Conservation (phyloP, 306 rosid genomes). For the Albizia julibrissin region DNA sequence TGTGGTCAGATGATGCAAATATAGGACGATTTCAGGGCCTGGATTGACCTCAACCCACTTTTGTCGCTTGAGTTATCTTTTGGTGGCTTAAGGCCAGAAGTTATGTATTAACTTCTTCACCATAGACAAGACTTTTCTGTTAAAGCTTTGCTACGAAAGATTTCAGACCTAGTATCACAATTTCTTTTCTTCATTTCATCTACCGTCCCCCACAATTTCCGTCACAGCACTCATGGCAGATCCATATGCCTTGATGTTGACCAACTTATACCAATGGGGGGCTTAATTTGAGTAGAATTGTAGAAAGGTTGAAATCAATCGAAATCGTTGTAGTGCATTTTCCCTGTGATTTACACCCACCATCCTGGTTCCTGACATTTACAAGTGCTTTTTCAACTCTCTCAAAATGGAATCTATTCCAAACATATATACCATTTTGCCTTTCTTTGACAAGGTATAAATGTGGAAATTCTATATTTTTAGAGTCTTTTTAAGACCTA, state of each 20-base stretch:
- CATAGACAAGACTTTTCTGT: constrained; percentile 54
- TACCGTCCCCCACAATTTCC: constrained; percentile 79
- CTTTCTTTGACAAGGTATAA: background rate
- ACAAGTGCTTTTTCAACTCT: background rate
- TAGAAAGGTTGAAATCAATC: background rate
- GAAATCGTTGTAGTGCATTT: background rate
- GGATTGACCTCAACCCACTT: constrained; percentile 19
- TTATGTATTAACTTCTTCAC: constrained; percentile 67
- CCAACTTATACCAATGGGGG: background rate
- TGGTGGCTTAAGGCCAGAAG: background rate
- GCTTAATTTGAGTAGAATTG: background rate
- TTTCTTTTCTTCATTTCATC: constrained; percentile 63
- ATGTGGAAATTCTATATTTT: background rate
- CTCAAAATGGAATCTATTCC: background rate
- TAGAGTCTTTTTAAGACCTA: background rate
- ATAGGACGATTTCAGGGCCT: constrained; percentile 76
- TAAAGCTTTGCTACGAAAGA: constrained; percentile 60
- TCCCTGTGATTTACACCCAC: background rate
- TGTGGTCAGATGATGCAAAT: constrained; percentile 79
- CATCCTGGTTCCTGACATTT: background rate
- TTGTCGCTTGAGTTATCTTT: background rate
- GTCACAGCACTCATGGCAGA: constrained; percentile 72
- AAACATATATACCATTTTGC: background rate
- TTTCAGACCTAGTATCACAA: constrained; percentile 85
- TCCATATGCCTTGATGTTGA: constrained; percentile 34